Conservation (phyloP, 192 early-diverging fungal species). For the Gamsiella multidivaricata region DNA sequence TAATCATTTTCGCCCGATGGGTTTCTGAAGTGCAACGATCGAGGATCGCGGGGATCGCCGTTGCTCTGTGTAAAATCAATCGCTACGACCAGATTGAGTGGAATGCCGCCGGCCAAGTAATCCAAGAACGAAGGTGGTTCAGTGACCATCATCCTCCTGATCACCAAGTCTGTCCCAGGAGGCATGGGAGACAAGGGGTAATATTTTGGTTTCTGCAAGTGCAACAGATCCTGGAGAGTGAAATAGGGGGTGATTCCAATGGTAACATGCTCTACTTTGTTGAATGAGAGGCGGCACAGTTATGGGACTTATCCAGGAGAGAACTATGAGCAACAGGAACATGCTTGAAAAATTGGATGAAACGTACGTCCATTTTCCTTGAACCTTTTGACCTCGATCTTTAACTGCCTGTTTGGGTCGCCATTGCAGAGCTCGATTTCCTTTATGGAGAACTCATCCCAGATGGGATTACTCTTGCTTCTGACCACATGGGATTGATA, state of each 20-base stretch:
- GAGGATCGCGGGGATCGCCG: conserved; percentile 59
- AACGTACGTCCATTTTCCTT: conserved; percentile 41
- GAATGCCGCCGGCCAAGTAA: conserved; percentile 65
- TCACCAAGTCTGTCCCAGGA: conserved; percentile 35
- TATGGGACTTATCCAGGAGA: background rate
- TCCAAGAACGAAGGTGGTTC: conserved; percentile 64
- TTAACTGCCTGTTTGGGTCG: conserved; percentile 42
- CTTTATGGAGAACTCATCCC: conserved; percentile 47
- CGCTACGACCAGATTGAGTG: conserved; percentile 64
- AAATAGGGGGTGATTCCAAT: conserved; percentile 40
- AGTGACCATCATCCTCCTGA: conserved; percentile 50
- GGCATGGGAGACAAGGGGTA: conserved; percentile 49
- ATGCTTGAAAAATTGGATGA: background rate
- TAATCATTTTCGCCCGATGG: conserved; percentile 59
- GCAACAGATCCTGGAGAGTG: conserved; percentile 31
- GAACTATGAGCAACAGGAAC: background rate
- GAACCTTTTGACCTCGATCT: conserved; percentile 50
- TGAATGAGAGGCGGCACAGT: background rate
- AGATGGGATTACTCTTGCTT: conserved; percentile 39
- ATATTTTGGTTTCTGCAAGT: conserved; percentile 21
- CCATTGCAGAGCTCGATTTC: conserved; percentile 52
- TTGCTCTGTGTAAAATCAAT: conserved; percentile 71
- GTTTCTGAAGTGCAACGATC: conserved; percentile 62
- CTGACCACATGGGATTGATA: conserved; percentile 33
- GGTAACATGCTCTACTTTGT: conserved; percentile 50